phyloP scores from a whole-genome alignment of 805 yeast genomes.

The Metschnikowia dekortorum region DNA sequence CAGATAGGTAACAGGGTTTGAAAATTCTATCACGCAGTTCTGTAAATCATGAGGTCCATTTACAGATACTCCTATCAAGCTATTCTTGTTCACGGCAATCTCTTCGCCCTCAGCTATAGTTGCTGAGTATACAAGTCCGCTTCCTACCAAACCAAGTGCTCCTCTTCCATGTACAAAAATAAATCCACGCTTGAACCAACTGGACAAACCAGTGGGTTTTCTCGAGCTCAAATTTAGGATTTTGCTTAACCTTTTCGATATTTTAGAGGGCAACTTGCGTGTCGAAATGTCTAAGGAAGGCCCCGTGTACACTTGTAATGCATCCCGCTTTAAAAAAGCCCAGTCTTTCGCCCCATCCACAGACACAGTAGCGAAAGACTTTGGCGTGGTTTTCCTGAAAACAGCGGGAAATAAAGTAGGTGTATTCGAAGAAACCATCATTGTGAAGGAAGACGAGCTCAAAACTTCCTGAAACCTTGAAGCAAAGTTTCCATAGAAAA shows the following conservation, averaged over 20 bases:
- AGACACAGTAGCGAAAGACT: conserved; percentile 41
- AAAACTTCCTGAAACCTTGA: conserved; percentile 45
- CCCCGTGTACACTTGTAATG: conserved; percentile 53
- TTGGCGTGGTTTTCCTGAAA: conserved; percentile 19
- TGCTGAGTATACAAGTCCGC: conserved; percentile 50
- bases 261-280: conserved; percentile 34
- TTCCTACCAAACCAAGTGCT: conserved; percentile 48
- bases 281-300: conserved; percentile 42
- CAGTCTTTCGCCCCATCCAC: conserved; percentile 62
- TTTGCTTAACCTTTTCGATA: conserved; percentile 31
- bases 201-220: conserved; percentile 38
- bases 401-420: conserved; percentile 14
- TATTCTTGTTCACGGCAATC: conserved; percentile 41
- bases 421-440: conserved; percentile 39
- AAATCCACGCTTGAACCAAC: conserved; percentile 38
- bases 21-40: conserved; percentile 31
- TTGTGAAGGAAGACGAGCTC: conserved; percentile 44
- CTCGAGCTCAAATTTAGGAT: conserved; percentile 18
- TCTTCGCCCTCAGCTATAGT: conserved; percentile 44
- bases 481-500: conserved; percentile 41
- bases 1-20: conserved; percentile 4
- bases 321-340: conserved; percentile 48
- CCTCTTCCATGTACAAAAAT: conserved; percentile 56
- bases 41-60: conserved; percentile 45
- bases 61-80: conserved; percentile 48